phyloP scores from a whole-genome alignment of 495 filamentous ascomycete species.

The Hypoxylon perforatum region DNA sequence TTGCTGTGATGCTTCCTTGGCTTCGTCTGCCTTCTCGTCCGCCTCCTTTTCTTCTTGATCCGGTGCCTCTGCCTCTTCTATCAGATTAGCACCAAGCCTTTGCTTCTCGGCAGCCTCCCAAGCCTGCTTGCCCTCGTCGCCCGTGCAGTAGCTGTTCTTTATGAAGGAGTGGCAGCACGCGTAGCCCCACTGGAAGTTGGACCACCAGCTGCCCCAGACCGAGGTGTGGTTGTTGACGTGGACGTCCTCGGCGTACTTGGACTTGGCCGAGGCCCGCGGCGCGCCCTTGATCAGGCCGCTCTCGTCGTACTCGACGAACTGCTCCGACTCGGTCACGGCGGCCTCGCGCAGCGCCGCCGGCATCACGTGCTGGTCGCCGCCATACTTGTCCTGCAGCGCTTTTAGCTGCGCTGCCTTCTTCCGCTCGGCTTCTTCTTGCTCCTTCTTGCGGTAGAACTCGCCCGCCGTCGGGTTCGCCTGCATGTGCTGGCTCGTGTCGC shows the following conservation, averaged over 20 bases:
- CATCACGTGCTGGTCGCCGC: slow-evolving; percentile 71
- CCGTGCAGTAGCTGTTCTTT: slow-evolving; percentile 98
- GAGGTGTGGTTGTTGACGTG: slow-evolving; percentile 89
- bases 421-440: slow-evolving; percentile 73
- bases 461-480: slow-evolving; percentile 97
- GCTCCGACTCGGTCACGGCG: slow-evolving; percentile 81
- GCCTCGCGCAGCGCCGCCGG: slow-evolving; percentile 70
- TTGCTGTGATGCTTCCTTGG: slow-evolving; percentile 33
- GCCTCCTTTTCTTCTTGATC: slow-evolving; percentile 42
- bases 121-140: slow-evolving; percentile 80
- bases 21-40: slow-evolving; percentile 47
- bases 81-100: slow-evolving; percentile 60
- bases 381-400: slow-evolving; percentile 85
- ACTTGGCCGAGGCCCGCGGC: slow-evolving; percentile 77
- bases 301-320: slow-evolving; percentile 96
- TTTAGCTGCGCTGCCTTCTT: slow-evolving; percentile 76
- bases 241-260: slow-evolving; percentile 91
- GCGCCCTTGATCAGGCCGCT: slow-evolving; percentile 87
- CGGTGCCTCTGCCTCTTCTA: slow-evolving; percentile 34
- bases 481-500: slow-evolving; percentile 80
- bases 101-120: slow-evolving; percentile 74
- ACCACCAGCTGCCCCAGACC: slow-evolving; percentile 99
- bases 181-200: slow-evolving; percentile 96
- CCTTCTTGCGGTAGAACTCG: slow-evolving; percentile 82
- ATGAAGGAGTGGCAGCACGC: slow-evolving; percentile 91